Percentiles rank a stretch among this genome's conserved stretches.
Evolutionary conservation across 2,329 filamentous ascomycete species (phyloP).

Genomic region (Paracorniculantispora psalliotae): DNA sequence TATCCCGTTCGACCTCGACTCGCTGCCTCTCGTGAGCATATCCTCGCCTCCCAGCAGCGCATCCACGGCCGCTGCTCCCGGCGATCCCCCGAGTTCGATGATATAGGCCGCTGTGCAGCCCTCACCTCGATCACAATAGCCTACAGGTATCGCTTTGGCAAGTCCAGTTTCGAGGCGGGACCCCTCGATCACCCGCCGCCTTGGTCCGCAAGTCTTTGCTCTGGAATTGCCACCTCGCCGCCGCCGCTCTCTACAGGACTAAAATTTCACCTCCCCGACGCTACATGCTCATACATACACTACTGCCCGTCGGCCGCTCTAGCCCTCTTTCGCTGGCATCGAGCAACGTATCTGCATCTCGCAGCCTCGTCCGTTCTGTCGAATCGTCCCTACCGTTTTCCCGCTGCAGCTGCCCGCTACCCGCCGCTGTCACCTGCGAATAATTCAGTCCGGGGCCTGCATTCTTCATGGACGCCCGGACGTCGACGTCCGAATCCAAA

Average conservation of each 20-base stretch:
- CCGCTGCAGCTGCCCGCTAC: slow-evolving; percentile 3
- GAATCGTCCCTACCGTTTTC: neutral
- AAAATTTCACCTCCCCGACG: neutral
- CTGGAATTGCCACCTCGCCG: slow-evolving; percentile 4
- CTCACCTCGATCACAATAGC: slow-evolving; percentile 1
- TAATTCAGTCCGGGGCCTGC: neutral
- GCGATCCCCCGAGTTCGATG: neutral
- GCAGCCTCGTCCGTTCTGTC: neutral
- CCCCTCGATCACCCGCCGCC: neutral
- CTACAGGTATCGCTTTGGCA: neutral
- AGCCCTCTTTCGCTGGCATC: neutral
- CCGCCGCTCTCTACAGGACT: neutral
- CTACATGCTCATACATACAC: slow-evolving; percentile 6
- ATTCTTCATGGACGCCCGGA: slow-evolving; percentile 35
- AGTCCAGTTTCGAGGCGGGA: slow-evolving; percentile 3
- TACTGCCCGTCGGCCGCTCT: neutral
- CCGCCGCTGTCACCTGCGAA: slow-evolving; percentile 3
- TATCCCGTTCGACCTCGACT: slow-evolving; percentile 8
- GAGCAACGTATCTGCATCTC: slow-evolving; percentile 4
- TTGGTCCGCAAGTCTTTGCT: neutral
- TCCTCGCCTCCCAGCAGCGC: neutral
- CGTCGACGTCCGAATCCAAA: slow-evolving; percentile 32
- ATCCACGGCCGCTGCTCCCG: neutral
- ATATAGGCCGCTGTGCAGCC: slow-evolving; percentile 7
- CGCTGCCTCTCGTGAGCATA: neutral